Evolutionary conservation across 768 basidiomycete genomes (phyloP).

Genomic region (Suillus plorans): DNA sequence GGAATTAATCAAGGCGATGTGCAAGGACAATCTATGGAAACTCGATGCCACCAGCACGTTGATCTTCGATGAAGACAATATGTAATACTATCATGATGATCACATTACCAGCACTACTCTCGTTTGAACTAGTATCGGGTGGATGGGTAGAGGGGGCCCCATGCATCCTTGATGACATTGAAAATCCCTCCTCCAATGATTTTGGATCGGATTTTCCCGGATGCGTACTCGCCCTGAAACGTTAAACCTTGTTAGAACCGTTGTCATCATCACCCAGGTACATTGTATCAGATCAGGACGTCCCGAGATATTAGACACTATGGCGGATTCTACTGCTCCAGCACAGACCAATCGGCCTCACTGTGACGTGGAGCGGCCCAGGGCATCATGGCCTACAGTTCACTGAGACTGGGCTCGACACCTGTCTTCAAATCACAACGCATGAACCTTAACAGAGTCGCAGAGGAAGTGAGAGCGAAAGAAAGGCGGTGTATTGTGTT

Average conservation of each 20-base stretch:
- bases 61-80: background rate
- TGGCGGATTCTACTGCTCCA: background rate
- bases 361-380: slow-evolving; percentile 23
- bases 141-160: background rate
- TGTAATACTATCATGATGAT: background rate
- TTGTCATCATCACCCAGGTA: background rate
- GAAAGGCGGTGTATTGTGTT: slow-evolving; percentile 19
- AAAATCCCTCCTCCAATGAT: background rate
- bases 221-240: no score
- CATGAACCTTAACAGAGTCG: slow-evolving; percentile 20
- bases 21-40: background rate
- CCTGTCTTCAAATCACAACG: slow-evolving; percentile 17
- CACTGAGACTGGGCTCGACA: slow-evolving; percentile 30
- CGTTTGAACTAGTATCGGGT: background rate
- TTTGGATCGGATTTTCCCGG: no score
- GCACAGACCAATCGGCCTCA: background rate
- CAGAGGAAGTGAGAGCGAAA: slow-evolving; percentile 20
- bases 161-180: background rate
- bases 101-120: background rate
- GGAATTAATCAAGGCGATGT: background rate
- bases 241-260: no score
- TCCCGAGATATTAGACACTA: background rate
- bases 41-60: background rate
- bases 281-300: background rate
- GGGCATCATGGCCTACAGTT: slow-evolving; percentile 34